Evolutionary conservation across 192 early-diverging fungal species (phyloP), one percentile per base, ranked within the genome.

Genomic region (Backusella australiensis): DNA sequence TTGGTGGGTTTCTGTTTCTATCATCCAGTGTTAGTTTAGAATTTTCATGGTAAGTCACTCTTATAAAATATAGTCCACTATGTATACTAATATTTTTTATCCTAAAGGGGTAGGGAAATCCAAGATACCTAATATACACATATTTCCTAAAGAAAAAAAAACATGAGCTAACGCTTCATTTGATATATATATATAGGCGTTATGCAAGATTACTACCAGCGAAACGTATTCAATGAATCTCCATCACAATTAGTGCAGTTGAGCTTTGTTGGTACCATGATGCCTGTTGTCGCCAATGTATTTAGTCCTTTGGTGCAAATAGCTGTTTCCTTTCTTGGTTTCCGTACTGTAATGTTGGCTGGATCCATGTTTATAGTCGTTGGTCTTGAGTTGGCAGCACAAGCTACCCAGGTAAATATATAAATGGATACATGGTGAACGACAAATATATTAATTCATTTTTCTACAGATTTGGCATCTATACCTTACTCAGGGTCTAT

Each of bases 401-500:
- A 66, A 34, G 19, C 34, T 32, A 52, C 72, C 4, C 0, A 44
- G 15, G 42, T 44, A 44, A 44, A 17, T 3, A 44, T 44, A 44
- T 4, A 4, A 17, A 0, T 12, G 12, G 15, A 17, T 9, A 39
- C 38, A 44, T 17, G 0, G 15, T 17, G 15, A 44, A 19, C 14
- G 9, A 14, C 12, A 15, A 44, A 44, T 44, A 15, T 44, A 44
- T 15, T 44, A 44, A 44, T 14, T 17, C 0, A 39, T 11, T 1
- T 44, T 17, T 44, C 0, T 44, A 15, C 15, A 49, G 46, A 85
- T 86, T 15, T 90, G 89, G 89, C 89, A 90, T 66, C 67, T 91
- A 38, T 77, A 86, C 46, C 73, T 91, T 29, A 86, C 86, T 14
- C 90, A 91, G 77, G 88, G 88, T 1, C 72, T 90, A 34, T 68